Percentiles rank a stretch among this genome's conserved stretches.
These are phyloP conservation scores for Flaveria trinervia DNA, from an alignment of 129 eudicot species.

Conservation along the genomic window DNA sequence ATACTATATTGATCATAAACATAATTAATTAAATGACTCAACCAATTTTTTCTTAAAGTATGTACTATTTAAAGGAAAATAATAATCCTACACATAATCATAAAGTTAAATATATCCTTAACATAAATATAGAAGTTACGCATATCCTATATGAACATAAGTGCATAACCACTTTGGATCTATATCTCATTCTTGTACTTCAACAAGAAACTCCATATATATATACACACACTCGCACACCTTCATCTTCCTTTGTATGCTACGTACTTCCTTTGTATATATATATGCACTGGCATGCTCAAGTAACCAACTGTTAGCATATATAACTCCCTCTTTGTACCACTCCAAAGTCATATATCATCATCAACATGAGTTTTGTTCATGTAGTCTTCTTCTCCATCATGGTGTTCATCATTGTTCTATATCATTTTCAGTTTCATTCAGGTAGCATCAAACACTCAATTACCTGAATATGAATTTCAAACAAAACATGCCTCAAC, in stretches of 20 bases:
- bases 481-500: not conserved
- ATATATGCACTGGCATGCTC: conserved; percentile 19
- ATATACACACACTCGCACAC: not conserved
- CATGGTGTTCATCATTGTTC: conserved; percentile 39
- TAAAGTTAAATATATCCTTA: no score
- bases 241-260: conserved; percentile 17
- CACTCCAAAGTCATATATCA: conserved; percentile 26
- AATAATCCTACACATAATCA: no score
- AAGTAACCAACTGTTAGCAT: conserved; percentile 24
- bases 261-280: not conserved
- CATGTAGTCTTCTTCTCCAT: conserved; percentile 35
- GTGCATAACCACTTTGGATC: not conserved
- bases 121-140: no score
- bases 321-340: conserved; percentile 19
- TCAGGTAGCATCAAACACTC: conserved; percentile 30
- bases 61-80: no score
- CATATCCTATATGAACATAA: no score
- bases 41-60: no score
- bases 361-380: conserved; percentile 41
- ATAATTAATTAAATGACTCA: no score
- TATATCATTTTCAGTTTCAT: conserved; percentile 37
- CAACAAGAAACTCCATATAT: not conserved
- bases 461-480: not conserved
- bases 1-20: no score
- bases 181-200: not conserved